Evolutionary conservation across 352 stramenopile species (phyloP).

Genomic region (Pythium phragmiticola): DNA sequence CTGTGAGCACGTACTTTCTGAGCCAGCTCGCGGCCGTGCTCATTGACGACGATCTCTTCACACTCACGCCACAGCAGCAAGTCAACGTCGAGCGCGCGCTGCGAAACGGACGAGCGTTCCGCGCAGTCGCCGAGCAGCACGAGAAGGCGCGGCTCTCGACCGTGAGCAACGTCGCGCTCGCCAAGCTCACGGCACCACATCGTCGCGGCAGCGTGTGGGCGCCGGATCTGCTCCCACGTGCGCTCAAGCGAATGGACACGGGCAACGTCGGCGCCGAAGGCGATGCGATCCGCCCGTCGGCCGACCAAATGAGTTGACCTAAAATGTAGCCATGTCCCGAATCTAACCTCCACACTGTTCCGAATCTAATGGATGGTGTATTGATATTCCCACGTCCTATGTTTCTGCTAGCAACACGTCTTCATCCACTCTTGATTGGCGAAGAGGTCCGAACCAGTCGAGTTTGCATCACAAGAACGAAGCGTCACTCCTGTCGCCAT

Average conservation of each 20-base stretch:
- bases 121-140: constrained; percentile 57
- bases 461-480: neutral
- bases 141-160: constrained; percentile 50
- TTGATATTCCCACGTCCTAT: constrained; percentile 11
- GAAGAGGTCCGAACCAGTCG: constrained; percentile 26
- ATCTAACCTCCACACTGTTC: constrained; percentile 7
- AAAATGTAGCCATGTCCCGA: constrained; percentile 29
- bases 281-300: neutral
- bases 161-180: constrained; percentile 62
- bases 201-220: constrained; percentile 73
- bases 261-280: neutral
- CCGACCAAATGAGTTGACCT: neutral
- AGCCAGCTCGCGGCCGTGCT: constrained; percentile 75
- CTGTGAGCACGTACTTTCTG: constrained; percentile 79
- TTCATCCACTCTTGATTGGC: constrained; percentile 19
- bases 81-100: constrained; percentile 55
- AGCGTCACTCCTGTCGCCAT: constrained; percentile 36
- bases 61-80: constrained; percentile 47
- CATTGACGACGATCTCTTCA: constrained; percentile 66
- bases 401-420: constrained; percentile 4
- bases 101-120: constrained; percentile 54
- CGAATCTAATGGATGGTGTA: constrained; percentile 17
- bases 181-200: constrained; percentile 52
- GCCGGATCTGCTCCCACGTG: constrained; percentile 59
- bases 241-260: constrained; percentile 52